Base-by-base conservation (phyloP, 2,329 filamentous ascomycete genomes). In the Dothistroma pini region DNA sequence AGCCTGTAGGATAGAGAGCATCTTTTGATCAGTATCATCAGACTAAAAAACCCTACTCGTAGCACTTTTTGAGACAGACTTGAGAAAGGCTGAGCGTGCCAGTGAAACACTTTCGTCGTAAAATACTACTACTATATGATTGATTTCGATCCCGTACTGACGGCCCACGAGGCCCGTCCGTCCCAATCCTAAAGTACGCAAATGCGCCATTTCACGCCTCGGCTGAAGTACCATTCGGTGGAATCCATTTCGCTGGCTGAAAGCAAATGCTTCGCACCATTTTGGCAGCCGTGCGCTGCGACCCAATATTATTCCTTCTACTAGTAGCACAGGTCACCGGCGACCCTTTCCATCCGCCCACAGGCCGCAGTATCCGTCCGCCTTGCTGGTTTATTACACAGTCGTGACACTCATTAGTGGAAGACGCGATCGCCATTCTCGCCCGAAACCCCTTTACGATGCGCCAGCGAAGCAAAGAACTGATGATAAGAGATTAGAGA, bases 1-100 rank as follows among this genome's bases (percentile, higher is more conserved):
- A 67, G 55, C 63, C 64, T 55, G 66, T 66, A 16, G 62, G 62
- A 34, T 63, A 50, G 19, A 50, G 25, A 29, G 25, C 25, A 29
- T 3, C 25, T 29, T 29, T 29, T 6, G 25, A 29, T 29, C 25
- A 29, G 25, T 29, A 29, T 29, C 25, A 29, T 3, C 25, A 6
- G 25, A 29, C 25, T 29, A 6, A 29, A 2, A 2, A 29, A 29
- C 25, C 25, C 25, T 29, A 2, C 25, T 29, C 6, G 6, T 29
- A 29, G 25, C 25, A 29, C 25, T 29, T 29, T 29, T 29, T 6
- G 25, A 29, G 25, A 29, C 25, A 29, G 25, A 29, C 25, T 29
- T 6, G 25, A 29, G 25, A 6, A 29, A 29, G 6, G 25, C 25
- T 29, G 25, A 29, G 25, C 25, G 25, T 29, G 25, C 25, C 25